These are phyloP conservation scores for Sphagnum fallax DNA, from an alignment of 228 moss, liverwort and hornwort species.

Conservation along the genomic window DNA sequence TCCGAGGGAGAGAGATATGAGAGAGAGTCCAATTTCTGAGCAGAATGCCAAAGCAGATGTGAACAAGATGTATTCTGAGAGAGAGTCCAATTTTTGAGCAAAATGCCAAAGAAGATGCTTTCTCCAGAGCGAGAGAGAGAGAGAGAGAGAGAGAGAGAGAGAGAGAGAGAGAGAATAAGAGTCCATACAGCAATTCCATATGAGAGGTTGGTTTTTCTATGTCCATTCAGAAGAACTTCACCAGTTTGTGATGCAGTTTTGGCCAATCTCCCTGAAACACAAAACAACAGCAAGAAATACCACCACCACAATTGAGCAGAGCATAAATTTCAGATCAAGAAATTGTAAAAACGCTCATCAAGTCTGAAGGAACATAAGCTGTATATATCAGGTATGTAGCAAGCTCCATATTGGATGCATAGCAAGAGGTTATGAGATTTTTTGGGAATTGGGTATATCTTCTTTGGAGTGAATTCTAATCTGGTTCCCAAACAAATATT, in stretches of 20 bases:
- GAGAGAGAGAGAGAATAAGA: not conserved
- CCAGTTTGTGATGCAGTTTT: conserved; percentile 22
- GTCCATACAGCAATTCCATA: conserved; percentile 29
- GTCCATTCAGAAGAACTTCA: conserved; percentile 30
- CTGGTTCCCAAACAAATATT: not conserved
- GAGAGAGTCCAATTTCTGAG: not conserved
- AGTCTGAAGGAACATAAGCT: no score
- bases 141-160: not conserved
- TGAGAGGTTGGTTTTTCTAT: conserved; percentile 19
- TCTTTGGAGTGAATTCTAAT: not conserved
- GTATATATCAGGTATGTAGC: no score
- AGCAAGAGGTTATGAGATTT: no score
- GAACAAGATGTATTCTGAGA: not conserved
- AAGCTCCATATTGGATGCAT: no score
- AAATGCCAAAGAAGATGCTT: not conserved
- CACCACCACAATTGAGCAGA: not conserved
- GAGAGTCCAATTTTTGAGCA: not conserved
- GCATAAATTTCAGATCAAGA: not conserved
- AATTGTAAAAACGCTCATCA: no score
- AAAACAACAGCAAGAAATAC: not conserved
- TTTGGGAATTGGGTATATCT: no score
- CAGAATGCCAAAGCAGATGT: not conserved
- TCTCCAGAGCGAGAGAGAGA: not conserved
- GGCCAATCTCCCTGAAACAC: conserved; percentile 22
- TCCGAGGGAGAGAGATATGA: no score